Percentiles rank a stretch among this genome's conserved stretches.
Conservation (phyloP, 441 rosid species). For the Flueggea neowawraea region DNA sequence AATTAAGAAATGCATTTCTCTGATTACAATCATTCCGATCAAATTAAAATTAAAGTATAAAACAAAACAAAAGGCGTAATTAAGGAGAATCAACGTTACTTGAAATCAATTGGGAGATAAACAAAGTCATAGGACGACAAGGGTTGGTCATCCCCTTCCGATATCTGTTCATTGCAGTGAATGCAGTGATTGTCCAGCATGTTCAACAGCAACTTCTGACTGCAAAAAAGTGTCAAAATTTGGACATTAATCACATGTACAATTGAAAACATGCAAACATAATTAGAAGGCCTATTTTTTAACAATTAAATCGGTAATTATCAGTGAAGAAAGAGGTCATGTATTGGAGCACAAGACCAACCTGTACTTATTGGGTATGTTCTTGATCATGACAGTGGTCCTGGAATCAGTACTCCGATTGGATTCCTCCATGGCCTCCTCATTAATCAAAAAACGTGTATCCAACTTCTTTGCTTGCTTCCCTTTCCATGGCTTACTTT, state of each 20-base stretch:
- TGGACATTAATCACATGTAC: background rate
- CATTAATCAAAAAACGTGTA: slow-evolving; percentile 65
- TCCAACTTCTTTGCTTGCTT: slow-evolving; percentile 55
- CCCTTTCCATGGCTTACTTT: slow-evolving; percentile 49
- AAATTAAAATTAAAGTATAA: too few species aligned
- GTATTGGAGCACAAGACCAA: slow-evolving; percentile 11
- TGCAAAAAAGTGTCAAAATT: slow-evolving; percentile 27
- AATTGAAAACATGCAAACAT: background rate
- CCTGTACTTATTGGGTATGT: slow-evolving; percentile 99
- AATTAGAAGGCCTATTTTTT: too few species aligned
- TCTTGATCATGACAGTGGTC: slow-evolving; percentile 97
- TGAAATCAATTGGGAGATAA: slow-evolving; percentile 96
- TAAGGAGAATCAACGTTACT: slow-evolving; percentile 33
- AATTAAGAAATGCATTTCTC: background rate
- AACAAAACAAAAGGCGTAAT: background rate
- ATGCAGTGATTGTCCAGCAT: slow-evolving; percentile 96
- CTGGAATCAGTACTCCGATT: slow-evolving; percentile 54
- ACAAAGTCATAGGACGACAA: slow-evolving; percentile 87
- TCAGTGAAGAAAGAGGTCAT: background rate
- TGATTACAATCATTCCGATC: background rate
- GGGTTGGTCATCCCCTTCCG: slow-evolving; percentile 49
- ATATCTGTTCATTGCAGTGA: slow-evolving; percentile 76
- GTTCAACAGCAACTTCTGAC: slow-evolving; percentile 87
- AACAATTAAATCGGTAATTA: too few species aligned
- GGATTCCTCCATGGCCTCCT: slow-evolving; percentile 49